A percentile compares a stretch with the other conserved stretches of the same genome.
These are phyloP conservation scores for Stygiomarasmius scandens DNA, from an alignment of 1,284 basidiomycete species.

Conservation along the genomic window DNA sequence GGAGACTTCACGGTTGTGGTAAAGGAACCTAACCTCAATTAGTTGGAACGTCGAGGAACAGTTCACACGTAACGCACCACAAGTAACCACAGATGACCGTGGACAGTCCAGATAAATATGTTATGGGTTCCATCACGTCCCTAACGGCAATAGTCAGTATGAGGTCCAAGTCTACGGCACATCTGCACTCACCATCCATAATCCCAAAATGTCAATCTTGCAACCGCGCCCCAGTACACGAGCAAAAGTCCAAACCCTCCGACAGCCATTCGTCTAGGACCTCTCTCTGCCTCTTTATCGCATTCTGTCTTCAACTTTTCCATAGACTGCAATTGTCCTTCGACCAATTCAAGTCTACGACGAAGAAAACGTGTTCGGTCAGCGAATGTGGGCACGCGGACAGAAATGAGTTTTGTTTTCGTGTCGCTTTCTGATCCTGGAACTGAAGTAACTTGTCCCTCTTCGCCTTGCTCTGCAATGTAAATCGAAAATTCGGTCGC, in stretches of 20 bases:
- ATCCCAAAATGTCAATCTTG: conserved; percentile 68
- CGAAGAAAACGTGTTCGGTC: conserved; percentile 64
- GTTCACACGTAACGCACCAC: conserved; percentile 40
- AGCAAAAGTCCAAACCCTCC: conserved; percentile 61
- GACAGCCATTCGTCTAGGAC: conserved; percentile 58
- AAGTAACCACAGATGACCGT: conserved; percentile 63
- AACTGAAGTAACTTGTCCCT: neutral
- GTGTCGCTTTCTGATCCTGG: conserved; percentile 2
- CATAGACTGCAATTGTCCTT: conserved; percentile 47
- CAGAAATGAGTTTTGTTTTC: conserved; percentile 41
- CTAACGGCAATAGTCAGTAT: conserved; percentile 32
- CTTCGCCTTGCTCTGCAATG: conserved; percentile 34
- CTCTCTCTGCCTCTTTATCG: conserved; percentile 57
- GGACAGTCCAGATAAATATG: conserved; percentile 62
- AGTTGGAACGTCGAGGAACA: neutral
- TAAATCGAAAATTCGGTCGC: conserved; percentile 58
- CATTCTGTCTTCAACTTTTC: conserved; percentile 56
- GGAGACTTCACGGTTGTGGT: conserved; percentile 70
- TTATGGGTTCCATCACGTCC: conserved; percentile 75
- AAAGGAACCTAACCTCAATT: conserved; percentile 48
- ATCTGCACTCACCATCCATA: conserved; percentile 53
- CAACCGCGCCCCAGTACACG: conserved; percentile 65
- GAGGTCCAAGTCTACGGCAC: no score
- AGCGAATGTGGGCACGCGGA: conserved; percentile 65
- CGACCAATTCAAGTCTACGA: conserved; percentile 47